Evolutionary conservation across 108 stramenopile genomes (phyloP).

Genomic region (Conticribra guillardii): DNA sequence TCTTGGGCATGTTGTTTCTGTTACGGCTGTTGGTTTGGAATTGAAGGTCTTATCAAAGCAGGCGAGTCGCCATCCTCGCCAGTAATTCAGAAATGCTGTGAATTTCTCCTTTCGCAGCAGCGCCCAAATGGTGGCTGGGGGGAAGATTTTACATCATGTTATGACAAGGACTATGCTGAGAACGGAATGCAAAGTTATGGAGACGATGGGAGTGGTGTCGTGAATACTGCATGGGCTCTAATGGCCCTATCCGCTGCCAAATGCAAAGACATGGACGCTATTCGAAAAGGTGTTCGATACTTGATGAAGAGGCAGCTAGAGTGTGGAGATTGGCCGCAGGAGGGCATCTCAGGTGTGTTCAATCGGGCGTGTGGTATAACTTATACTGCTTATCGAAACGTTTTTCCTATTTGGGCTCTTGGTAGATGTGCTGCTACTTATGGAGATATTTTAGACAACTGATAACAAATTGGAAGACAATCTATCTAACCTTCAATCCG

Average conservation of each 20-base stretch:
- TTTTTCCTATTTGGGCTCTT: conserved; percentile 99
- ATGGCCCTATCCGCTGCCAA: conserved; percentile 89
- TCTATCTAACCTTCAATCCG: no score
- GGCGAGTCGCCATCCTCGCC: conserved; percentile 71
- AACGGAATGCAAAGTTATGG: conserved; percentile 89
- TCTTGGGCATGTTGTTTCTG: conserved; percentile 98
- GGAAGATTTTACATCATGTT: conserved; percentile 97
- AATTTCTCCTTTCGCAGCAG: conserved; percentile 80
- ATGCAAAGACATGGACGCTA: conserved; percentile 78
- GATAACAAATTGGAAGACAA: conserved; percentile 7
- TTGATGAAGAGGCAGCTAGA: conserved; percentile 88
- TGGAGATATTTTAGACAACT: conserved; percentile 54
- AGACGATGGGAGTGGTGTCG: conserved; percentile 93
- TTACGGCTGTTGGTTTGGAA: conserved; percentile 97
- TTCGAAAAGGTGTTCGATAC: conserved; percentile 79
- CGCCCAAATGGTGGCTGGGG: conserved; percentile 98
- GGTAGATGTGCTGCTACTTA: conserved; percentile 83
- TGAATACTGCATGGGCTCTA: conserved; percentile 98
- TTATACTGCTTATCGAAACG: conserved; percentile 98
- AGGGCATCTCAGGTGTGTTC: conserved; percentile 98
- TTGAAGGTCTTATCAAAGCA: conserved; percentile 87
- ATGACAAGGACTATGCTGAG: conserved; percentile 93
- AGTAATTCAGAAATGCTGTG: conserved; percentile 62
- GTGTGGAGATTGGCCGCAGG: conserved; percentile 98
- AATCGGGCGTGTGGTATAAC: conserved; percentile 98